These are phyloP conservation scores for Orbilia ellipsospora DNA, from an alignment of 2,329 filamentous ascomycete genomes.

Conservation along the genomic window DNA sequence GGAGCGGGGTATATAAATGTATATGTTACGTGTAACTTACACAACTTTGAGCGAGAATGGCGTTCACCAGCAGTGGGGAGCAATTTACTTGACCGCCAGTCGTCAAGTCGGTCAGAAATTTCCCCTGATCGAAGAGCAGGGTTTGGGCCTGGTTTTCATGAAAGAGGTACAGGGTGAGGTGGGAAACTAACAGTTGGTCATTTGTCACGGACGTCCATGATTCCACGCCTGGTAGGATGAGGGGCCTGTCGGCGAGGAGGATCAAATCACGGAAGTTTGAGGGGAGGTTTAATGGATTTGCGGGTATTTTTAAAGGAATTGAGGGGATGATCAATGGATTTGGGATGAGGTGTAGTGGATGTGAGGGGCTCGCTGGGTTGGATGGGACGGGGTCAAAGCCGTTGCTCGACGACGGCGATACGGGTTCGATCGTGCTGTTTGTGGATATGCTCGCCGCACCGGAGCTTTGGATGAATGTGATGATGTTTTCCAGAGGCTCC, in stretches of 20 bases:
- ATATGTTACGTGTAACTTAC: not conserved
- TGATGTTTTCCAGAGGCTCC: constrained; percentile 1
- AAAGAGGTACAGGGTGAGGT: not conserved
- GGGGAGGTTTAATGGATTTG: not conserved
- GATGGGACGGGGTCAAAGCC: too few species aligned
- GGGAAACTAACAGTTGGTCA: constrained; percentile 12
- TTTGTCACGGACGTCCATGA: constrained; percentile 7
- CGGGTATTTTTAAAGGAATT: too few species aligned
- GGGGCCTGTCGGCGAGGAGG: not conserved
- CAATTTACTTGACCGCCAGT: not conserved
- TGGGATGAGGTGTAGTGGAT: not conserved
- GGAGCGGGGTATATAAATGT: too few species aligned
- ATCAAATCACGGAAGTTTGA: not conserved
- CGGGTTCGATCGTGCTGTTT: not conserved
- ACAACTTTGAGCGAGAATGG: constrained; percentile 2
- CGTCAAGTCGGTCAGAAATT: constrained; percentile 9
- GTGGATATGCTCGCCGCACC: not conserved
- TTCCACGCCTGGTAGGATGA: not conserved
- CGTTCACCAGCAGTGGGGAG: not conserved
- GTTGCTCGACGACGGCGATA: not conserved
- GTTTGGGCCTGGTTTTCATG: not conserved
- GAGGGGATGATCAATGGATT: too few species aligned
- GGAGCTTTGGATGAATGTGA: constrained; percentile 4
- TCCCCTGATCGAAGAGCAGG: constrained; percentile 1
- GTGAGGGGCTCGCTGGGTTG: too few species aligned